These are phyloP conservation scores for Bipolaris gigantea DNA, from an alignment of 2,329 filamentous ascomycete species.

Conservation along the genomic window DNA sequence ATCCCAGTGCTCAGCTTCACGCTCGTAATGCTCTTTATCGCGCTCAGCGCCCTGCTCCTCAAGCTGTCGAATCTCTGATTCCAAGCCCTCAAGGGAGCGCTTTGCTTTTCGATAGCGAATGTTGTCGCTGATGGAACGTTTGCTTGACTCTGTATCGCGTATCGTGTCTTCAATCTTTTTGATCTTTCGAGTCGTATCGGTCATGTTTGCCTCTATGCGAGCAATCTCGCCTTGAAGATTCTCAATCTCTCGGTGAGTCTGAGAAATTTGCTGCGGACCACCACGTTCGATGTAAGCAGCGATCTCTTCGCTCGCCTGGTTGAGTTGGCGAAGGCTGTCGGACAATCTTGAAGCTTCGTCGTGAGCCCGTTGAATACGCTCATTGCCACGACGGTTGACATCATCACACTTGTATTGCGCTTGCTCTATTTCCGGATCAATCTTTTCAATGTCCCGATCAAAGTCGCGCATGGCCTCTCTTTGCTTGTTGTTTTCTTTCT, in stretches of 20 bases:
- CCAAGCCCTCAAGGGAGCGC: constrained; percentile 67
- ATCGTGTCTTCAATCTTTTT: constrained; percentile 79
- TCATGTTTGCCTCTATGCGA: constrained; percentile 68
- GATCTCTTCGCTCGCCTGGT: constrained; percentile 75
- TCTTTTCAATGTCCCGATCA: constrained; percentile 71
- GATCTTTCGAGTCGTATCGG: constrained; percentile 66
- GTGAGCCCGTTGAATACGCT: constrained; percentile 71
- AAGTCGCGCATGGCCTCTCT: constrained; percentile 68
- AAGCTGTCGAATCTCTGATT: constrained; percentile 71
- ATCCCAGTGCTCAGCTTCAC: constrained; percentile 69
- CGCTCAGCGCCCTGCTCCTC: constrained; percentile 78
- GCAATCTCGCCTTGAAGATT: constrained; percentile 67
- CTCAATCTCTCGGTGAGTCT: constrained; percentile 70
- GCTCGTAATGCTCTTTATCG: constrained; percentile 74
- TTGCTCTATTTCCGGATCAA: constrained; percentile 75
- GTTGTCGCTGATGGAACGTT: constrained; percentile 87
- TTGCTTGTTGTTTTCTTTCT: constrained; percentile 67
- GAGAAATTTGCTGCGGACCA: constrained; percentile 70
- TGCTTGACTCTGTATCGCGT: constrained; percentile 77
- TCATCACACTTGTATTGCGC: constrained; percentile 78
- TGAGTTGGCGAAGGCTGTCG: constrained; percentile 75
- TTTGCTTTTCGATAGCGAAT: constrained; percentile 78
- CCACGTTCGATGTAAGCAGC: constrained; percentile 75
- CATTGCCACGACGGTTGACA: constrained; percentile 68
- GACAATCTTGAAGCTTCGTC: constrained; percentile 71